Conservation (phyloP, 306 rosid species). For the Astragalus membranaceus region DNA sequence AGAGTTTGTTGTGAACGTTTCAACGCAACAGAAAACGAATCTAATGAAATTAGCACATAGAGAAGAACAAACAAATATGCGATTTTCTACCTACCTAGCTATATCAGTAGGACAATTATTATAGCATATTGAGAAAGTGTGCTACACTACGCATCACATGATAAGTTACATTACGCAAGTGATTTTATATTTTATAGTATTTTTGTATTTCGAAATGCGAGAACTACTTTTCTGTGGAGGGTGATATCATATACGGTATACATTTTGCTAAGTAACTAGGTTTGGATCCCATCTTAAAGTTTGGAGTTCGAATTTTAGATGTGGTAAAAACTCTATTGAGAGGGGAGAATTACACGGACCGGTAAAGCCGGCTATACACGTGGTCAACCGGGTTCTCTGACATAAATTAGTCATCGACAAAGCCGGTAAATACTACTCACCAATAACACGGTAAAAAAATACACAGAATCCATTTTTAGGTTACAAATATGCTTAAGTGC, state of each 20-base stretch:
- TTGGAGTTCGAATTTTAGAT: too few relatives aligned
- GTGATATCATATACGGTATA: not conserved
- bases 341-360: too few relatives aligned
- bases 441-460: too few relatives aligned
- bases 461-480: too few relatives aligned
- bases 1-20: constrained; percentile 26
- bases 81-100: not conserved
- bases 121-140: not conserved
- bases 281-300: too few relatives aligned
- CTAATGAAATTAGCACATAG: not conserved
- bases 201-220: not conserved
- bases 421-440: too few relatives aligned
- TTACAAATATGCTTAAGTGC: not conserved
- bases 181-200: not conserved
- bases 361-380: too few relatives aligned
- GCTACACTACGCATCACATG: not conserved
- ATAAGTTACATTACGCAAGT: not conserved
- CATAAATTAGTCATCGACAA: too few relatives aligned
- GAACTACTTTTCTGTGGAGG: not conserved
- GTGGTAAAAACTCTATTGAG: too few relatives aligned
- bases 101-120: not conserved
- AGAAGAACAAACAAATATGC: too few relatives aligned
- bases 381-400: too few relatives aligned
- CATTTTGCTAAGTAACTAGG: too few relatives aligned
- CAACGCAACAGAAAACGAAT: constrained; percentile 9